Conservation (phyloP, 352 stramenopile species). For the Aphanomyces invadans region DNA sequence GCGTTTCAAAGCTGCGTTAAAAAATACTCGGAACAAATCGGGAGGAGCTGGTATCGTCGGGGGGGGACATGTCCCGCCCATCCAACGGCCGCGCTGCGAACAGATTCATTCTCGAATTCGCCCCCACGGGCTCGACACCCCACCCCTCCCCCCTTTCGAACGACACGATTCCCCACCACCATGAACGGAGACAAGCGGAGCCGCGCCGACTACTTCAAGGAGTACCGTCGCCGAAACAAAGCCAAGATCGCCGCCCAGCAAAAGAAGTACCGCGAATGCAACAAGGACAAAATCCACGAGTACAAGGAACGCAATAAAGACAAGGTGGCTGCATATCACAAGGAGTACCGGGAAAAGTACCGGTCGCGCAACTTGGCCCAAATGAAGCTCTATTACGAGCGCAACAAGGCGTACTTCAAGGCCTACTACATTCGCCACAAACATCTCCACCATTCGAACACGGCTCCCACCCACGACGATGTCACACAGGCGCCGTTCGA, state of each 20-base stretch:
- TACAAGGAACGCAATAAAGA: constrained; percentile 14
- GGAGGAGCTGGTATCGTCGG: too few species aligned
- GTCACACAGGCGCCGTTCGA: neutral
- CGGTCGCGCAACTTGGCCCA: constrained; percentile 4
- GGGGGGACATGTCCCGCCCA: too few species aligned
- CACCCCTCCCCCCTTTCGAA: too few species aligned
- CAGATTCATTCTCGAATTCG: too few species aligned
- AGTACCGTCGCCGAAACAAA: constrained; percentile 1
- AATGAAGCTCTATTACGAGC: constrained; percentile 13
- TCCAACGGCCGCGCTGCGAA: too few species aligned
- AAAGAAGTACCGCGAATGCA: constrained; percentile 12
- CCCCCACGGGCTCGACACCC: too few species aligned
- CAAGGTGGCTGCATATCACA: constrained; percentile 6
- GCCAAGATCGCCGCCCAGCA: constrained; percentile 9
- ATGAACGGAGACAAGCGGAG: neutral
- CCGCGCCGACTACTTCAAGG: constrained; percentile 1
- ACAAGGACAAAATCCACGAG: constrained; percentile 10
- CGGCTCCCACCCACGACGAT: neutral
- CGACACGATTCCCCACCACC: neutral
- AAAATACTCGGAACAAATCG: too few species aligned
- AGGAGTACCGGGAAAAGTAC: constrained; percentile 13
- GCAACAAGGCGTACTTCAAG: constrained; percentile 14
- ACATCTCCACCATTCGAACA: too few species aligned
- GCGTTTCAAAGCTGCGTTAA: too few species aligned
- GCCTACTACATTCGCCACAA: constrained; percentile 4